Percentiles rank a stretch among this genome's conserved stretches.
Conservation (phyloP, 1,139 yeast genomes). For the Debaryomycetaceae sp. region DNA sequence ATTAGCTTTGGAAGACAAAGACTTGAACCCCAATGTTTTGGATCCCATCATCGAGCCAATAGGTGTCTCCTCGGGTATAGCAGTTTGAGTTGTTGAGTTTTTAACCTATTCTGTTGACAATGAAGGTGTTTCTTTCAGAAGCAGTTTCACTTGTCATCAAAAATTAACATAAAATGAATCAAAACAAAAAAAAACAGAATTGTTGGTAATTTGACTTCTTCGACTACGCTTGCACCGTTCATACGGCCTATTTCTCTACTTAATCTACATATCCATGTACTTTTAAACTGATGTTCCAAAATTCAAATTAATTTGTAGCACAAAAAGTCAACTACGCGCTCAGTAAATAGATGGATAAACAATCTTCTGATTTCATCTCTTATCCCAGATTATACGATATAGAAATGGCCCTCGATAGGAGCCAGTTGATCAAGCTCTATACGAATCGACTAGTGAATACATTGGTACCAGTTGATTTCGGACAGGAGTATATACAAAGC, state of each 20-base stretch:
- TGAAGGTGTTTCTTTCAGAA: no score
- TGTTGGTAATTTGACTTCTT: not conserved
- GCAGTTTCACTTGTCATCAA: no score
- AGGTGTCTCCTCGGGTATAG: slow-evolving; percentile 68
- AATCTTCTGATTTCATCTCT: not conserved
- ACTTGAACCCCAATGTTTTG: slow-evolving; percentile 61
- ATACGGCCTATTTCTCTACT: not conserved
- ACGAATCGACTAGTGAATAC: slow-evolving; percentile 36
- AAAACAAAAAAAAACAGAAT: not conserved
- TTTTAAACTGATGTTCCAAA: not conserved
- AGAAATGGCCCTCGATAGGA: slow-evolving; percentile 27
- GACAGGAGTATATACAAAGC: slow-evolving; percentile 35
- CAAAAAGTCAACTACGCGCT: not conserved
- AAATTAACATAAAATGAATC: no score
- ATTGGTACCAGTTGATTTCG: slow-evolving; percentile 38
- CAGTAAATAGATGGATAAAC: not conserved
- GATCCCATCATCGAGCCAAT: slow-evolving; percentile 58
- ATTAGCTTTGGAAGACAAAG: slow-evolving; percentile 56
- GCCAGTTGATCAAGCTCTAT: slow-evolving; percentile 34
- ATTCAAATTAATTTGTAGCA: not conserved
- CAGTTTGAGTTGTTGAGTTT: not conserved
- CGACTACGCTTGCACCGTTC: not conserved
- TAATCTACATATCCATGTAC: not conserved
- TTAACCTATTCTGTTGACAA: not conserved
- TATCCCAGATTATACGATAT: slow-evolving; percentile 3